Conservation (phyloP, 2,329 filamentous ascomycete genomes). For the Stemphylium beticola region DNA sequence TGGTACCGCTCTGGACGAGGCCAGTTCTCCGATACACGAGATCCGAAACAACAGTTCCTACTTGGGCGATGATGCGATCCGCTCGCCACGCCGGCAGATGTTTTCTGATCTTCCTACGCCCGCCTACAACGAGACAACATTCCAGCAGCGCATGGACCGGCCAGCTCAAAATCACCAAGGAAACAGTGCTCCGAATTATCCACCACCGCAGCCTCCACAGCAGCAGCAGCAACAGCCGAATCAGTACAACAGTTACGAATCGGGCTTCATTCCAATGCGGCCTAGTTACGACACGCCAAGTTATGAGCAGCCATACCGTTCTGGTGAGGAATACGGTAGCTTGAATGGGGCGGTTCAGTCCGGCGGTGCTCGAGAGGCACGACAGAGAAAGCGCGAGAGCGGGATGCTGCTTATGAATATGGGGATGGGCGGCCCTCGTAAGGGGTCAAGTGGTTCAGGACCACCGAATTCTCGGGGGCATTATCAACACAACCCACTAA, state of each 20-base stretch:
- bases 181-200: slow-evolving; percentile 28
- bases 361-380: slow-evolving; percentile 37
- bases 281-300: slow-evolving; percentile 54
- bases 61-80: slow-evolving; percentile 63
- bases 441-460: slow-evolving; percentile 43
- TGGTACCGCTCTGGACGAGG: slow-evolving; percentile 68
- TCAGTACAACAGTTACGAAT: slow-evolving; percentile 50
- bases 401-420: slow-evolving; percentile 50
- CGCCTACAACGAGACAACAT: slow-evolving; percentile 64
- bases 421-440: slow-evolving; percentile 42
- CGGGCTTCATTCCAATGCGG: slow-evolving; percentile 60
- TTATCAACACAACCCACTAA: slow-evolving; percentile 24
- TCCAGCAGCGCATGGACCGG: slow-evolving; percentile 45
- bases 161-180: slow-evolving; percentile 32
- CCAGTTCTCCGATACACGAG: slow-evolving; percentile 53
- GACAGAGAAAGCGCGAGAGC: slow-evolving; percentile 45
- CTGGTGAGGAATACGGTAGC: slow-evolving; percentile 42
- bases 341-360: slow-evolving; percentile 41
- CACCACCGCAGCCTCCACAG: slow-evolving; percentile 34
- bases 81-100: slow-evolving; percentile 69
- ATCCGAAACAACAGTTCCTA: slow-evolving; percentile 50
- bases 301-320: slow-evolving; percentile 38
- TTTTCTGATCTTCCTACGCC: slow-evolving; percentile 71
- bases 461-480: slow-evolving; percentile 22
- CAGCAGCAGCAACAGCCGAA: slow-evolving; percentile 26